Evolutionary conservation across 768 basidiomycete genomes (phyloP), one percentile per base, ranked within the genome.

Genomic region (Arthromyces matolae): DNA sequence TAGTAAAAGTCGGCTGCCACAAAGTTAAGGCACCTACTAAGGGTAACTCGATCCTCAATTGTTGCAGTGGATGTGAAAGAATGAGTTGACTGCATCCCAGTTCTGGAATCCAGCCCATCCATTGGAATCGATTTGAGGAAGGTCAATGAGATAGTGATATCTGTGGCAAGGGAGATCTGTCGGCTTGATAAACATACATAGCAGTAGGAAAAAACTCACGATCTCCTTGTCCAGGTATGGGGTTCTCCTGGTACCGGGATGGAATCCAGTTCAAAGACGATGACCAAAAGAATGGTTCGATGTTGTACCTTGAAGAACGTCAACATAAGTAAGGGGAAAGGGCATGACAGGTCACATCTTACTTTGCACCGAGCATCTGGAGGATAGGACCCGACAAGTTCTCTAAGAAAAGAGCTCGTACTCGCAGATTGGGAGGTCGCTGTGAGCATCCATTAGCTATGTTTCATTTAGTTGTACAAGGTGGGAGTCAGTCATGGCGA

Each of bases 251-350:
- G 42, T 77, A 86, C 45, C 81, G 75, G 1, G 80, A 79, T 2
- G 83, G 83, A 51, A 84, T 86, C 81, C 81, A 83, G 50, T 79
- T 82, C 2, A 81, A 53, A 12, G 80, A 79, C 0, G 82, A 83
- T 0, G 81, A 81, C 54, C 78, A 84, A 63, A 81, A 84, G 60
- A 83, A 84, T 0, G 83, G 83, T 52, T 84, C 83, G 37, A 84
- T 74, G 31, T 73, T 69, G 55, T 76, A 80, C 57, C 81, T 77
- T 23, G 14, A n/a, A 22, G 35, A 12, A 3, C 5, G n/a, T n/a
- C n/a, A n/a, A n/a, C n/a, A n/a, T 12, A 13, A 13, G 47, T 44
- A 8, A 37, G 9, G 16, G 13, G 18, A 7, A 6, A 22, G 16
- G 43, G 33, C 2, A 13, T 18, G 9, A 20, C 13, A 34, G 27